Percentiles rank a stretch among this genome's conserved stretches.
These are phyloP conservation scores for Boletales sp. DNA, from an alignment of 768 basidiomycete genomes.

Conservation along the genomic window DNA sequence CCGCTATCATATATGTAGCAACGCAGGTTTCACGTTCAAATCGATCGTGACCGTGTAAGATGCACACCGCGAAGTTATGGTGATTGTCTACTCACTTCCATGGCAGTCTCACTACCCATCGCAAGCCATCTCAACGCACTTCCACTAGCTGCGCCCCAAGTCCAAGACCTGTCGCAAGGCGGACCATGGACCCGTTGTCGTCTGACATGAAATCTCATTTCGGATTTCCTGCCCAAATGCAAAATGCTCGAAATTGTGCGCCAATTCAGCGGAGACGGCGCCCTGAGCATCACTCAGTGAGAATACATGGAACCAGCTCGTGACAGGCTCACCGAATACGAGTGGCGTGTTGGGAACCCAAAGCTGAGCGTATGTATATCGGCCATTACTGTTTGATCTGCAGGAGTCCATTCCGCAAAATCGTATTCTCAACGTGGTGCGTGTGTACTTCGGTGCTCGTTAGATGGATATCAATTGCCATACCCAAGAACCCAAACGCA, in stretches of 20 bases:
- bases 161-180: constrained; percentile 39
- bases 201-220: constrained; percentile 41
- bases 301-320: background rate
- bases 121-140: constrained; percentile 44
- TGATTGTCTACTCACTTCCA: constrained; percentile 34
- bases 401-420: constrained; percentile 44
- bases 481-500: constrained; percentile 34
- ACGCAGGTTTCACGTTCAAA: too few species aligned
- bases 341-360: constrained; percentile 23
- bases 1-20: too few species aligned
- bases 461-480: constrained; percentile 39
- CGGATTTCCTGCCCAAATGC: constrained; percentile 31
- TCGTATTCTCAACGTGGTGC: constrained; percentile 42
- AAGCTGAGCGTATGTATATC: constrained; percentile 23
- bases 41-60: too few species aligned
- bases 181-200: constrained; percentile 47
- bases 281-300: constrained; percentile 25
- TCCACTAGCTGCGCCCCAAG: constrained; percentile 28
- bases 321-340: constrained; percentile 36
- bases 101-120: constrained; percentile 43
- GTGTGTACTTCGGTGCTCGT: constrained; percentile 44
- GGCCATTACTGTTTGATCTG: constrained; percentile 31
- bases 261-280: constrained; percentile 44
- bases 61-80: too few species aligned
- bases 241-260: constrained; percentile 37